These are phyloP conservation scores for Mycena citricolor DNA, from an alignment of 1,284 basidiomycete species.

Conservation along the genomic window DNA sequence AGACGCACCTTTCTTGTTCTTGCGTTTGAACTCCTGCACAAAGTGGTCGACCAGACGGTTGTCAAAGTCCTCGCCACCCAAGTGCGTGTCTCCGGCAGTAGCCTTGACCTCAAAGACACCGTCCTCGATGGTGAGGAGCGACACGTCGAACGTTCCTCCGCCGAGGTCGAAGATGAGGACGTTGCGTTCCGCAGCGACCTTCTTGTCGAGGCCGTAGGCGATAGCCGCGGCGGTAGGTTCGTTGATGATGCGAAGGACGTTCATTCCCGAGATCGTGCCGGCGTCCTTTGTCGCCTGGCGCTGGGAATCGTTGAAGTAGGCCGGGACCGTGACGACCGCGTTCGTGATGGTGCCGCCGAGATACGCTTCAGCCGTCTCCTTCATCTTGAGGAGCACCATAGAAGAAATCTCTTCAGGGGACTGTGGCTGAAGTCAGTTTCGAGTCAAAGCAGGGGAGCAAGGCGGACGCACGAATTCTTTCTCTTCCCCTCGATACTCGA, in stretches of 20 bases:
- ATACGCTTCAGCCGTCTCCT: slow-evolving; percentile 84
- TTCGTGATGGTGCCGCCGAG: slow-evolving; percentile 53
- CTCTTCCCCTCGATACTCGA: slow-evolving; percentile 86
- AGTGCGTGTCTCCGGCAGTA: slow-evolving; percentile 93
- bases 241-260: slow-evolving; percentile 95
- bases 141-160: slow-evolving; percentile 99
- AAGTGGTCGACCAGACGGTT: slow-evolving; percentile 94
- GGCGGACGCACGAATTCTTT: slow-evolving; percentile 81
- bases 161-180: slow-evolving; percentile 97
- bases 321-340: slow-evolving; percentile 91
- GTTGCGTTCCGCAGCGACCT: slow-evolving; percentile 61
- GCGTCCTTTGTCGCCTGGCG: slow-evolving; percentile 96
- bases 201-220: slow-evolving; percentile 69
- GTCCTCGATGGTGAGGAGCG: slow-evolving; percentile 95
- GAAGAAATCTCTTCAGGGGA: slow-evolving; percentile 51
- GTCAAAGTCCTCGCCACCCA: slow-evolving; percentile 98
- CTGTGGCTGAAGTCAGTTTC: slow-evolving; percentile 15
- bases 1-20: slow-evolving; percentile 87
- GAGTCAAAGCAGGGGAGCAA: slow-evolving; percentile 43
- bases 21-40: slow-evolving; percentile 96
- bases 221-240: slow-evolving; percentile 73
- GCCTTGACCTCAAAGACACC: slow-evolving; percentile 99
- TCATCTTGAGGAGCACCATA: slow-evolving; percentile 85
- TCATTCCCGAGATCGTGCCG: slow-evolving; percentile 85
- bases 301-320: slow-evolving; percentile 98